Percentiles rank a stretch among this genome's conserved stretches.
phyloP scores from a whole-genome alignment of 352 stramenopile genomes.

The Globisporangium middletonii region DNA sequence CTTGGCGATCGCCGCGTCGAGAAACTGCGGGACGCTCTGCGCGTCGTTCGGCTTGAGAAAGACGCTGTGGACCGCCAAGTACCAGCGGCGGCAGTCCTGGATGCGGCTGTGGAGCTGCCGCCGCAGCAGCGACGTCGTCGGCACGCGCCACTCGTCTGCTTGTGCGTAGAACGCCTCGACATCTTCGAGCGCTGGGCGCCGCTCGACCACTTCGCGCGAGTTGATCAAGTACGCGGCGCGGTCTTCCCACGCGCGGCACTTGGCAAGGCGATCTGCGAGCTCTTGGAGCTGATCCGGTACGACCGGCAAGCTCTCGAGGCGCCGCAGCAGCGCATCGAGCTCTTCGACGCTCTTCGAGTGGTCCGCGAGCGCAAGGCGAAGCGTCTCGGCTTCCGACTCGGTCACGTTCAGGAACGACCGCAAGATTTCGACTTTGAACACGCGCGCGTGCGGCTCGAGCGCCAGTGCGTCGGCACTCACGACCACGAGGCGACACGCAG shows the following conservation, averaged over 20 bases:
- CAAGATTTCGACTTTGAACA: conserved; percentile 38
- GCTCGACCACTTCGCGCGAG: conserved; percentile 6
- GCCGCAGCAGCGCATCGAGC: conserved; percentile 32
- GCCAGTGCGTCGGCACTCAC: conserved; percentile 21
- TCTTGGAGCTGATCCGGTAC: conserved; percentile 30
- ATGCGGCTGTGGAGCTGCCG: conserved; percentile 55
- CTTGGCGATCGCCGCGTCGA: conserved; percentile 35
- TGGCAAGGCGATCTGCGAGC: conserved; percentile 43
- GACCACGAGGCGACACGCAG: conserved; percentile 26
- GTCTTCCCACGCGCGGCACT: conserved; percentile 48
- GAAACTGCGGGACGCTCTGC: conserved; percentile 33
- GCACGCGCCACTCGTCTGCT: conserved; percentile 53
- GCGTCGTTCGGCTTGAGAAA: conserved; percentile 48
- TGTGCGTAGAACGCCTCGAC: conserved; percentile 44
- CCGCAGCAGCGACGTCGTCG: conserved; percentile 48
- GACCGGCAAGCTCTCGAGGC: conserved; percentile 30
- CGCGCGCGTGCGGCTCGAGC: conserved; percentile 7
- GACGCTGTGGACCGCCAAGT: conserved; percentile 34
- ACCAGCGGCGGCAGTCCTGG: conserved; percentile 69
- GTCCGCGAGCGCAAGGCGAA: conserved; percentile 25
- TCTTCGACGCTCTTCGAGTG: conserved; percentile 43
- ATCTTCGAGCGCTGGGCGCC: conserved; percentile 36
- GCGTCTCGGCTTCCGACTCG: conserved; percentile 18
- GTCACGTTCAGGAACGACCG: conserved; percentile 27
- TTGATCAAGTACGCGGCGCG: conserved; percentile 40